These are phyloP conservation scores for Picochlorum sp. DNA, from an alignment of 139 green algal genomes.

Conservation along the genomic window DNA sequence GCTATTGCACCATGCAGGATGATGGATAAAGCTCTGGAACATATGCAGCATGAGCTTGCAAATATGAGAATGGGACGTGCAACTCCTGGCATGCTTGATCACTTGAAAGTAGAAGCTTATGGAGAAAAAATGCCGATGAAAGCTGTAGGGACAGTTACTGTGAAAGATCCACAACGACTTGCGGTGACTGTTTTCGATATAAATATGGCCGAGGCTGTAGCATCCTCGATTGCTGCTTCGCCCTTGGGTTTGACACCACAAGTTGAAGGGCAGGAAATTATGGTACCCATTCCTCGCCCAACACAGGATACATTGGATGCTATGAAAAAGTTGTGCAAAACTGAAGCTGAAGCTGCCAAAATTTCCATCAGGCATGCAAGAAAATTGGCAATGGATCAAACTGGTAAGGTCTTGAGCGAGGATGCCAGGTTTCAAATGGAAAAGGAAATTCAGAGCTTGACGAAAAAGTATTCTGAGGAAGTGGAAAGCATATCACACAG, in stretches of 20 bases:
- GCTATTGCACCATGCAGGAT: neutral
- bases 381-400: constrained; percentile 32
- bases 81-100: constrained; percentile 63
- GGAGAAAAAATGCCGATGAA: constrained; percentile 47
- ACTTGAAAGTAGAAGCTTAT: constrained; percentile 45
- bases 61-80: constrained; percentile 54
- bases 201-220: constrained; percentile 32
- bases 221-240: constrained; percentile 44
- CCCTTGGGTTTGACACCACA: constrained; percentile 45
- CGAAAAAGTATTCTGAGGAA: constrained; percentile 27
- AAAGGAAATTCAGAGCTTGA: constrained; percentile 41
- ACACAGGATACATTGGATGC: constrained; percentile 28
- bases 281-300: constrained; percentile 40
- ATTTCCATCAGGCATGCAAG: constrained; percentile 42
- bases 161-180: constrained; percentile 54
- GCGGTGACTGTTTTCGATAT: constrained; percentile 54
- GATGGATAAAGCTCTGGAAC: constrained; percentile 18
- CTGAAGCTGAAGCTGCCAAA: constrained; percentile 52
- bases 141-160: constrained; percentile 43
- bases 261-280: constrained; percentile 30
- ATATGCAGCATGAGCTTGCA: constrained; percentile 46
- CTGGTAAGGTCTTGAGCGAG: constrained; percentile 20
- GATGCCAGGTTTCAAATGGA: constrained; percentile 21
- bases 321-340: constrained; percentile 50
- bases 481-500: constrained; percentile 4